Percentiles rank a stretch among this genome's conserved stretches.
These are phyloP conservation scores for Quercus gilva DNA, from an alignment of 306 rosid species.

Conservation along the genomic window DNA sequence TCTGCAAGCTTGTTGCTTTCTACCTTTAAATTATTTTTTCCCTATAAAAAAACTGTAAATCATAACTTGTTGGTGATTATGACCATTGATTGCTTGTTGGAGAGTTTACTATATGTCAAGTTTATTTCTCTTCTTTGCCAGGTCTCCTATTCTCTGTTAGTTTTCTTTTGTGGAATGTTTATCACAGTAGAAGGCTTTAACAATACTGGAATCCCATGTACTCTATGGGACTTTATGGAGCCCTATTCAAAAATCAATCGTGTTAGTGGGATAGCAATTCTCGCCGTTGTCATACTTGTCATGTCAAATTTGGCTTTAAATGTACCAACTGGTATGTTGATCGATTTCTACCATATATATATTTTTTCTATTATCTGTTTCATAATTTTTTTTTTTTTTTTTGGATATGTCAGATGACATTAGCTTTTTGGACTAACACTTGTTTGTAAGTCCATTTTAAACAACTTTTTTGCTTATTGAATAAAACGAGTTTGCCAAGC, in stretches of 20 bases:
- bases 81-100: too few relatives aligned
- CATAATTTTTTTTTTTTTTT: neutral
- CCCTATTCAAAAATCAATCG: constrained; percentile 62
- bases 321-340: constrained; percentile 76
- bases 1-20: neutral
- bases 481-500: too few relatives aligned
- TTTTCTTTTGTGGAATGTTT: constrained; percentile 97
- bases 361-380: neutral
- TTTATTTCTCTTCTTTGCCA: constrained; percentile 25
- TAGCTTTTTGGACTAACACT: neutral
- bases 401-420: too few relatives aligned
- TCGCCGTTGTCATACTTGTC: constrained; percentile 62
- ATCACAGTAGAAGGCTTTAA: constrained; percentile 89
- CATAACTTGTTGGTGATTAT: neutral
- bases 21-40: neutral
- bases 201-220: constrained; percentile 79
- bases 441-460: neutral
- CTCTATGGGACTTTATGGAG: constrained; percentile 77
- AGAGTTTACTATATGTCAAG: constrained; percentile 8
- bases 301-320: constrained; percentile 90
- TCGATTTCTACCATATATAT: neutral
- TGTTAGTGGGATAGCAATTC: constrained; percentile 53
- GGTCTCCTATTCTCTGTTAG: constrained; percentile 48
- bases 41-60: neutral
- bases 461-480: neutral